Base-by-base conservation (phyloP, 495 filamentous ascomycete genomes). In the Lasiosphaeria ovina region DNA sequence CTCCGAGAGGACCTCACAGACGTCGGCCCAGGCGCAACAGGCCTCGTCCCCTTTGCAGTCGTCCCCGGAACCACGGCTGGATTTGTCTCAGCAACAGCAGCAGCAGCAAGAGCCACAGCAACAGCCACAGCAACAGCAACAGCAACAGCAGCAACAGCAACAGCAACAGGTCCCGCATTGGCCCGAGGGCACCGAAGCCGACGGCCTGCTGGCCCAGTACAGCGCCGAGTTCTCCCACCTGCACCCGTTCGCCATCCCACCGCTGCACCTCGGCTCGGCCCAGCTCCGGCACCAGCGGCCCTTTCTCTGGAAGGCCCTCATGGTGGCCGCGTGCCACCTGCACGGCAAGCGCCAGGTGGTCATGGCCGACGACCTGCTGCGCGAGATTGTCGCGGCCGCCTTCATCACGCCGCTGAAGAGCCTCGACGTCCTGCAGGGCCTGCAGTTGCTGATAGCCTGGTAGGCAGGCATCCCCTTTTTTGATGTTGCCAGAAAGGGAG, bases 241-340 rank as follows among this genome's bases (percentile, higher is more conserved):
- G 38, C 66, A 65, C 40, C 71, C 71, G 14, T 74, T 74, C 32
- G 67, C 60, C 35, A 52, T 66, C 4, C 56, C 70, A 12, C 67
- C 69, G 33, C 52, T 51, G 45, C 54, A 62, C 42, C 16, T 72
- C 57, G 58, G 38, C 17, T 59, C 71, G 31, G 58, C 51, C 6
- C 52, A 70, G 56, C 55, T 74, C 47, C 61, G 54, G 34, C 56
- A 54, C 34, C 36, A 65, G 62, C 48, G 62, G 34, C 69, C 69
- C 14, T 69, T 70, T 45, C 48, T 74, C 17, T 74, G 71, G 71
- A 72, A 71, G 51, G 69, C 60, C 44, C 44, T 70, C 57, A 72
- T 74, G 71, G 60, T 74, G 59, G 55, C 64, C 54, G 63, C 62
- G 31, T 68, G 59, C 53, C 64, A 65, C 50, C 54, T 63, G 10